These are phyloP conservation scores for Trametes gibbosa DNA, from an alignment of 768 basidiomycete genomes.

Conservation along the genomic window DNA sequence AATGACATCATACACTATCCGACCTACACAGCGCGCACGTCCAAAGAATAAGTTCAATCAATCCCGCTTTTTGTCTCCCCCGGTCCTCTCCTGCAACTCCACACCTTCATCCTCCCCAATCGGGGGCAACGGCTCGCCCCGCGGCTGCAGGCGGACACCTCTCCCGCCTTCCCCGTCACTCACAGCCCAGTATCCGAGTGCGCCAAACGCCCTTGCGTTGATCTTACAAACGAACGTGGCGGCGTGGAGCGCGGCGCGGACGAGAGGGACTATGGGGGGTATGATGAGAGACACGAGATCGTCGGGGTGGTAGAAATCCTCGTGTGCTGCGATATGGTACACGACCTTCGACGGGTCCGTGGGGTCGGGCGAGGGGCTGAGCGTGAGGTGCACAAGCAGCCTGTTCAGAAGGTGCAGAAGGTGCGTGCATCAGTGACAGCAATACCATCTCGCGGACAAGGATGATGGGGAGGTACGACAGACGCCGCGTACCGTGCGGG, in stretches of 20 bases:
- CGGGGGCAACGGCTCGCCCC: conserved; percentile 16
- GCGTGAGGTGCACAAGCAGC: conserved; percentile 48
- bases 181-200: conserved; percentile 18
- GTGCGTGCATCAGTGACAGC: too few species aligned
- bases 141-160: conserved; percentile 14
- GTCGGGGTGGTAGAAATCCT: conserved; percentile 60
- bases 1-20: too few species aligned
- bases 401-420: conserved; percentile 29
- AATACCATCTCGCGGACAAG: too few species aligned
- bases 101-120: conserved; percentile 2
- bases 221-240: conserved; percentile 25
- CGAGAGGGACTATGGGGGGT: conserved; percentile 40
- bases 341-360: conserved; percentile 32
- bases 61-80: conserved; percentile 7
- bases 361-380: conserved; percentile 29
- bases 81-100: conserved; percentile 5
- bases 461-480: neutral
- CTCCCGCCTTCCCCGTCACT: conserved; percentile 17
- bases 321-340: conserved; percentile 52
- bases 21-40: neutral
- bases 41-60: neutral
- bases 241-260: conserved; percentile 32
- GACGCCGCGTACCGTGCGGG: conserved; percentile 41
- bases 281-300: conserved; percentile 44
- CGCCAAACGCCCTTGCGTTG: conserved; percentile 13